phyloP scores from a whole-genome alignment of 225 moss, liverwort and hornwort genomes.

The Polytrichum commune region DNA sequence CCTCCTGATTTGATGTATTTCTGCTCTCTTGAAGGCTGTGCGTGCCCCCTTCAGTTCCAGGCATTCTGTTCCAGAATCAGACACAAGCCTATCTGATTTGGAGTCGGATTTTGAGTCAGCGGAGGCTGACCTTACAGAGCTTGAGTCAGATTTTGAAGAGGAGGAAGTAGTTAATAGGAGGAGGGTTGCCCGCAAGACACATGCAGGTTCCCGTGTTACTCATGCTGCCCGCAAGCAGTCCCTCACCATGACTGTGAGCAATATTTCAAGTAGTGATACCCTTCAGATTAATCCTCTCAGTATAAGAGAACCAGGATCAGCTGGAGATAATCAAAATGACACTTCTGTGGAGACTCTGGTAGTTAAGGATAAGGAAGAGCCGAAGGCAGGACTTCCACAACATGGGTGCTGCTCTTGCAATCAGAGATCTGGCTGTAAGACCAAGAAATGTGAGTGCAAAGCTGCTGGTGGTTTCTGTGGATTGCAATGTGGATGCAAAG shows the following conservation, averaged over 20 bases:
- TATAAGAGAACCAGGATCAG: conserved; percentile 16
- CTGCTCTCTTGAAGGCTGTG: conserved; percentile 14
- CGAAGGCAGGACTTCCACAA: conserved; percentile 6
- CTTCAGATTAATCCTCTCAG: conserved; percentile 14
- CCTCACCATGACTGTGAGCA: conserved; percentile 18
- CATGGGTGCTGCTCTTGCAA: conserved; percentile 85
- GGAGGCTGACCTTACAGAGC: conserved; percentile 25
- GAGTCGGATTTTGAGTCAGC: conserved; percentile 45
- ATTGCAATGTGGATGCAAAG: conserved; percentile 83
- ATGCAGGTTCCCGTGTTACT: conserved; percentile 32
- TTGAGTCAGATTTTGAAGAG: conserved; percentile 48
- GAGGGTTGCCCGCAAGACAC: conserved; percentile 62
- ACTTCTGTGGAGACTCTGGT: background rate
- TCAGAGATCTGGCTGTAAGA: conserved; percentile 97
- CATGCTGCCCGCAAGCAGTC: conserved; percentile 21
- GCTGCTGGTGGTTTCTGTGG: conserved; percentile 88
- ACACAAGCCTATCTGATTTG: conserved; percentile 76
- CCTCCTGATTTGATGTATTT: conserved; percentile 2
- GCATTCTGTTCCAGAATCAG: conserved; percentile 50
- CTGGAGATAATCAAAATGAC: background rate
- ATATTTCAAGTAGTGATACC: conserved; percentile 26
- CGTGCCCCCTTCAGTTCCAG: conserved; percentile 22
- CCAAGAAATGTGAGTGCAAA: conserved; percentile 98
- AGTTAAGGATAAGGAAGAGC: conserved; percentile 7
- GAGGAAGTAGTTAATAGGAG: conserved; percentile 34